Conservation (phyloP, 106 monocot species). For the Dendrobium officinale region DNA sequence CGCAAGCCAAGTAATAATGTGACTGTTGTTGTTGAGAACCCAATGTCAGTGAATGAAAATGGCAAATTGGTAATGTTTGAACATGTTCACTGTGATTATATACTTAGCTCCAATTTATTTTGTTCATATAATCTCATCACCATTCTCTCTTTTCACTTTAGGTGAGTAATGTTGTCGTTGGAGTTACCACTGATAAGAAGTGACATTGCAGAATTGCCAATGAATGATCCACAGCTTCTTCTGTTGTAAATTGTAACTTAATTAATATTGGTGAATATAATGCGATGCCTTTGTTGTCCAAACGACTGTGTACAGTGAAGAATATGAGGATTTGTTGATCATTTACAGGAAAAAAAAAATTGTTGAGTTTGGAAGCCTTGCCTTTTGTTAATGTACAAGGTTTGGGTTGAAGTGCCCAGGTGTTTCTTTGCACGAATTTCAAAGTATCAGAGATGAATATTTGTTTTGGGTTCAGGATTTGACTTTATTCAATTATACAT, state of each 20-base stretch:
- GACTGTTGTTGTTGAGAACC: slow-evolving; percentile 73
- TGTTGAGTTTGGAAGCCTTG: not conserved
- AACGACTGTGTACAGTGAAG: not conserved
- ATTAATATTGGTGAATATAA: not conserved
- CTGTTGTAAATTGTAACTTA: not conserved
- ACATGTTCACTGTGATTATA: not conserved
- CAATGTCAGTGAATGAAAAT: slow-evolving; percentile 55
- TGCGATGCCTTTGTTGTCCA: too few species aligned
- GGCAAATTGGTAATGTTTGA: slow-evolving; percentile 43
- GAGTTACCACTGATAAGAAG: slow-evolving; percentile 5
- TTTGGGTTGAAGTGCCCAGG: too few species aligned
- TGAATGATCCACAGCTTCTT: not conserved
- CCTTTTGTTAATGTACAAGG: too few species aligned
- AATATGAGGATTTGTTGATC: not conserved
- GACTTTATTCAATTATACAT: too few species aligned
- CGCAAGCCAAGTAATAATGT: slow-evolving; percentile 22
- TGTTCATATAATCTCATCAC: too few species aligned
- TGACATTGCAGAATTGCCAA: not conserved
- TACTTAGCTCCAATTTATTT: too few species aligned
- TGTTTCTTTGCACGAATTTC: too few species aligned
- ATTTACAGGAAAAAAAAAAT: not conserved
- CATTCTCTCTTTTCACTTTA: not conserved
- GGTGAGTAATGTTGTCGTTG: slow-evolving; percentile 10
- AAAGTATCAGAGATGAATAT: too few species aligned
- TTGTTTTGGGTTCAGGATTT: too few species aligned